phyloP scores from a whole-genome alignment of 2,329 filamentous ascomycete genomes.

The Akanthomyces dipterigenus region DNA sequence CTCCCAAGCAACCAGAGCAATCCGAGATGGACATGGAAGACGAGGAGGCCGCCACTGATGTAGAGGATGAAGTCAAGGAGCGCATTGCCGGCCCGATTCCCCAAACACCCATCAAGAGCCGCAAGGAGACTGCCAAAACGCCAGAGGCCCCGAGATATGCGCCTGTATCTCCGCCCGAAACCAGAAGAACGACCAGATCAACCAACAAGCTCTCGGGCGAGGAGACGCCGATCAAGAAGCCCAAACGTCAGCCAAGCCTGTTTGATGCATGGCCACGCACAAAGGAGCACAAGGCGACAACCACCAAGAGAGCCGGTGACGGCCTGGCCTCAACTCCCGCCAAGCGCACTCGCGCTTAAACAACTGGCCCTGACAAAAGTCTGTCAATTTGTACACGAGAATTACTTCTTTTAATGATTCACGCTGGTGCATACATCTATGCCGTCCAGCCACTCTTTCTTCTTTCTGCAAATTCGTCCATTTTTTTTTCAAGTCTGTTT shows the following conservation, averaged over 20 bases:
- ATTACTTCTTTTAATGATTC: constrained; percentile 7
- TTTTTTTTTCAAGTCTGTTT: background rate
- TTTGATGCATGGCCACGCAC: constrained; percentile 65
- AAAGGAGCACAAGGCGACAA: constrained; percentile 45
- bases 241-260: constrained; percentile 40
- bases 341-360: constrained; percentile 32
- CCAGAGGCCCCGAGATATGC: constrained; percentile 50
- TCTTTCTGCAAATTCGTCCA: constrained; percentile 8
- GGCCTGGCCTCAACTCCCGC: constrained; percentile 23
- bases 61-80: constrained; percentile 42
- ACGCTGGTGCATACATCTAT: background rate
- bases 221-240: constrained; percentile 34
- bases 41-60: constrained; percentile 53
- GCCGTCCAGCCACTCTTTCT: constrained; percentile 1
- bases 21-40: constrained; percentile 42
- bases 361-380: background rate
- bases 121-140: constrained; percentile 30
- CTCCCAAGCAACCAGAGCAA: constrained; percentile 41
- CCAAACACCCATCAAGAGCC: constrained; percentile 33
- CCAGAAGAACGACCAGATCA: constrained; percentile 52
- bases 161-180: constrained; percentile 57
- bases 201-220: constrained; percentile 41
- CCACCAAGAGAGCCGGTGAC: constrained; percentile 35
- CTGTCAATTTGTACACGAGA: constrained; percentile 6
- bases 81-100: constrained; percentile 20